Evolutionary conservation across 495 filamentous ascomycete genomes (phyloP), one percentile per base, ranked within the genome.

Genomic region (Tetracladium setigerum): DNA sequence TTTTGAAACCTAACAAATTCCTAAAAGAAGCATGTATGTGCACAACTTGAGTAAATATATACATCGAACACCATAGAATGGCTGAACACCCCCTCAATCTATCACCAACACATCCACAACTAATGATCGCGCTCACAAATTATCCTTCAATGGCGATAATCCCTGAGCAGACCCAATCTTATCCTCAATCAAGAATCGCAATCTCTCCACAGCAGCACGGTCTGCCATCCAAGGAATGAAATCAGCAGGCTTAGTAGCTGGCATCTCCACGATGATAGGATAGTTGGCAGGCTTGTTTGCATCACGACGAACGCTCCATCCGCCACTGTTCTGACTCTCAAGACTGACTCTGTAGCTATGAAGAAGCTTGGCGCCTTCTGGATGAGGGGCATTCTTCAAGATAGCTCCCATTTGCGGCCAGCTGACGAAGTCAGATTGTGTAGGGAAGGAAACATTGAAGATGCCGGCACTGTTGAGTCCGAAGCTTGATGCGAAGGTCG

Each of bases 341-440:
- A 56, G 44, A 5, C 60, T 64, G 16, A 65, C 32, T 15, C 67
- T 18, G 44, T 37, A 67, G 33, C 54, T 64, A 1, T 61, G 47
- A 5, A 67, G 56, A 5, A 67, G 51, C 40, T 65, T 67, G 12
- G 64, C 52, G 1, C 51, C 43, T 47, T 67, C 65, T 12, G 62
- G 65, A 15, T 57, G 55, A 30, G 65, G 55, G 1, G 64, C 62
- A 11, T 56, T 52, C n/a, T 55, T 44, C 40, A 65, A 53, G 44
- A 67, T 67, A 8, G 65, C 64, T 0, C 38, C 63, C 5, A 50
- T 59, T 31, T 67, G 62, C 2, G 62, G 45, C 65, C 64, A 67
- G 22, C 22, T 27, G 7, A 7, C 7, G 22, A 27, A 27, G 22
- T 27, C 22, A 7, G 22, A 27, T 27, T 27, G 22, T 3, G 22